Conservation (phyloP, 2,329 filamentous ascomycete species). For the Diaporthe humulicola region DNA sequence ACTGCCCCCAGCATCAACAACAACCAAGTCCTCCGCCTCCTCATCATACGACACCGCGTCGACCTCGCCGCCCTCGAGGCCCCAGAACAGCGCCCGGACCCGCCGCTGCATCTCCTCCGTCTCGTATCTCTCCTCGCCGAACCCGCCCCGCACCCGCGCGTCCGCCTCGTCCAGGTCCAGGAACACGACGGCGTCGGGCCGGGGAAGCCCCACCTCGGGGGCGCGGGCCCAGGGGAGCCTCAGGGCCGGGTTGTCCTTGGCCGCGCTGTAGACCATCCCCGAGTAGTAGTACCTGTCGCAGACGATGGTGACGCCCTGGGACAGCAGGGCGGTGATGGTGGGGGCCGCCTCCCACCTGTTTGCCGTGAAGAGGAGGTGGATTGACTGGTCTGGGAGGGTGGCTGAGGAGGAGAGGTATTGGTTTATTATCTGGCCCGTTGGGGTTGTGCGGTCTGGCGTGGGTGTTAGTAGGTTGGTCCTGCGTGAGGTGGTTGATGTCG, state of each 20-base stretch:
- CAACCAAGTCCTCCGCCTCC: slow-evolving; percentile 66
- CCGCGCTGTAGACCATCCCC: slow-evolving; percentile 92
- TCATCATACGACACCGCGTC: slow-evolving; percentile 55
- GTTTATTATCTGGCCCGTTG: slow-evolving; percentile 90
- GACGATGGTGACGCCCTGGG: slow-evolving; percentile 79
- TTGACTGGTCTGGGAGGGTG: slow-evolving; percentile 84
- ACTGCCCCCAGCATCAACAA: slow-evolving; percentile 66
- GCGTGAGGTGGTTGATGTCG: not conserved
- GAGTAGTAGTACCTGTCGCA: slow-evolving; percentile 97
- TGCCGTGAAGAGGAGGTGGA: slow-evolving; percentile 90
- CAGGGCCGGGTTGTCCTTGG: slow-evolving; percentile 81
- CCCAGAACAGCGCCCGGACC: slow-evolving; percentile 81
- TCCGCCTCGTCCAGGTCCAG: slow-evolving; percentile 82
- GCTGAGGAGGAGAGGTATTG: slow-evolving; percentile 80
- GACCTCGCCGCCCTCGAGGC: slow-evolving; percentile 60
- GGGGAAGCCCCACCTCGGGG: slow-evolving; percentile 87
- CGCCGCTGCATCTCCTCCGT: slow-evolving; percentile 83
- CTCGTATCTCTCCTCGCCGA: slow-evolving; percentile 91
- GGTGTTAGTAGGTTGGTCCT: not conserved
- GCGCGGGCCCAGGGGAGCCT: slow-evolving; percentile 83
- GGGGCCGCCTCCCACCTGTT: slow-evolving; percentile 86
- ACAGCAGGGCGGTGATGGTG: slow-evolving; percentile 67
- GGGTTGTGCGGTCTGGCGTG: slow-evolving; percentile 79
- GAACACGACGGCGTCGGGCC: slow-evolving; percentile 90
- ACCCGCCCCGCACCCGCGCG: slow-evolving; percentile 84